These are phyloP conservation scores for Metschnikowia lochheadii DNA, from an alignment of 805 yeast species.

Conservation along the genomic window DNA sequence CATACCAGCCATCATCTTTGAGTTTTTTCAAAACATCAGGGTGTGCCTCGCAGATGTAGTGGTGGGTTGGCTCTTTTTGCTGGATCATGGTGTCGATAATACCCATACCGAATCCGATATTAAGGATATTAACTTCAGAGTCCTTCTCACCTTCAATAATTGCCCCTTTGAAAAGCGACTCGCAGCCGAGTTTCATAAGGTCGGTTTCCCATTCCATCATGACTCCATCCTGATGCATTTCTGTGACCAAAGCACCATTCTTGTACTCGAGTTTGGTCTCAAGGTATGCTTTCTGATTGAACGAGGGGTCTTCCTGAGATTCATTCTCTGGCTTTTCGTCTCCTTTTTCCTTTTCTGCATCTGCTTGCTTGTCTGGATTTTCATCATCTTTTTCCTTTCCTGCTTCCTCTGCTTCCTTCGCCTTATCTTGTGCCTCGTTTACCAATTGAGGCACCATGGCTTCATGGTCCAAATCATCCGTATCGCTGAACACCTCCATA, in stretches of 20 bases:
- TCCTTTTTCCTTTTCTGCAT: constrained; percentile 1
- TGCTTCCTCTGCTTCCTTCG: constrained; percentile 14
- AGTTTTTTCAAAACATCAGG: constrained; percentile 79
- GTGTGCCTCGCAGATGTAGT: constrained; percentile 91
- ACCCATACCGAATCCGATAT: constrained; percentile 97
- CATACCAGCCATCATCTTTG: constrained; percentile 77
- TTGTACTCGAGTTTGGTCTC: constrained; percentile 63
- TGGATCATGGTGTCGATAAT: constrained; percentile 77
- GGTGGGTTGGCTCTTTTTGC: constrained; percentile 52
- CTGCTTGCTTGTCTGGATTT: too few relatives aligned
- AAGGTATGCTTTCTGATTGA: constrained; percentile 60
- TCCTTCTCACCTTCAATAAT: constrained; percentile 27
- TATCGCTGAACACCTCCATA: constrained; percentile 54
- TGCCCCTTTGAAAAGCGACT: constrained; percentile 55
- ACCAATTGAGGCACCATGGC: constrained; percentile 13
- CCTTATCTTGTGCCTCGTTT: constrained; percentile 10
- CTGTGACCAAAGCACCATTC: constrained; percentile 67
- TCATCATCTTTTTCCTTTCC: constrained; percentile 12
- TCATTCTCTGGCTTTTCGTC: not conserved
- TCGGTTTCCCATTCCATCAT: constrained; percentile 97
- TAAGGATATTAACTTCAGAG: constrained; percentile 52
- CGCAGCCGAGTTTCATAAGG: constrained; percentile 77
- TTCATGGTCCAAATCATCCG: constrained; percentile 26
- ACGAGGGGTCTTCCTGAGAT: constrained; percentile 47
- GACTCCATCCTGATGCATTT: constrained; percentile 77